Evolutionary conservation across 2,329 filamentous ascomycete species (phyloP).

Genomic region (Neophaeococcomyces mojaviensis): DNA sequence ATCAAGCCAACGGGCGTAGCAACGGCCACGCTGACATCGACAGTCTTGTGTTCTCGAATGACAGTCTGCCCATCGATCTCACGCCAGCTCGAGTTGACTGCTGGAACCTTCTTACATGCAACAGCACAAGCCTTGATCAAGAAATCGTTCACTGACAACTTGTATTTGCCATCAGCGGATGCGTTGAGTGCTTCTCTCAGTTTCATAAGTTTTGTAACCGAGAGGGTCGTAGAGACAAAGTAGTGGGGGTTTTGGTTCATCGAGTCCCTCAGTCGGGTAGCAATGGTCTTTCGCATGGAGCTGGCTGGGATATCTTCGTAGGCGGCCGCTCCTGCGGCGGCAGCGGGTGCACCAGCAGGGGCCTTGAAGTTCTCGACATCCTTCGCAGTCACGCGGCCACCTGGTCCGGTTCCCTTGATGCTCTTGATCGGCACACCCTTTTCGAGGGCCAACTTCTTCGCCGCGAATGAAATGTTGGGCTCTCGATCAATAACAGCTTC

Average conservation of each 20-base stretch:
- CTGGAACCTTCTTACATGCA: conserved; percentile 86
- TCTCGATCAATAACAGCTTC: conserved; percentile 78
- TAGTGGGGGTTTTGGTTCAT: conserved; percentile 94
- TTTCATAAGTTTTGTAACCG: conserved; percentile 89
- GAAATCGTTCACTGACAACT: conserved; percentile 99
- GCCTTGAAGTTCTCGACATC: conserved; percentile 84
- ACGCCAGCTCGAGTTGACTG: conserved; percentile 90
- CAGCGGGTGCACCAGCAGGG: conserved; percentile 38
- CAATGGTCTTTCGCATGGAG: conserved; percentile 98
- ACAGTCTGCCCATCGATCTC: conserved; percentile 66
- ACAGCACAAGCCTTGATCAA: conserved; percentile 90
- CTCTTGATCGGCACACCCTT: conserved; percentile 68
- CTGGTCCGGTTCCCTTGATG: conserved; percentile 80
- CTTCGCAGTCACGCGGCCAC: conserved; percentile 80
- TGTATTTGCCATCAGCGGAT: conserved; percentile 85
- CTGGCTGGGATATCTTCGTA: conserved; percentile 80
- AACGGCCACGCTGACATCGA: conserved; percentile 93
- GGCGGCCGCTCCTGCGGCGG: conserved; percentile 44
- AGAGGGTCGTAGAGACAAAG: conserved; percentile 86
- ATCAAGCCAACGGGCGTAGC: conserved; percentile 89
- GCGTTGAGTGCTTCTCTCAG: conserved; percentile 89
- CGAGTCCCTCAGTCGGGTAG: conserved; percentile 80
- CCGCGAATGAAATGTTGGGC: conserved; percentile 63
- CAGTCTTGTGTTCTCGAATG: conserved; percentile 87
- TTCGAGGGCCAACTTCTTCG: conserved; percentile 76